Evolutionary conservation across 768 basidiomycete species (phyloP), one percentile per base, ranked within the genome.

Genomic region (Terana coerulea): DNA sequence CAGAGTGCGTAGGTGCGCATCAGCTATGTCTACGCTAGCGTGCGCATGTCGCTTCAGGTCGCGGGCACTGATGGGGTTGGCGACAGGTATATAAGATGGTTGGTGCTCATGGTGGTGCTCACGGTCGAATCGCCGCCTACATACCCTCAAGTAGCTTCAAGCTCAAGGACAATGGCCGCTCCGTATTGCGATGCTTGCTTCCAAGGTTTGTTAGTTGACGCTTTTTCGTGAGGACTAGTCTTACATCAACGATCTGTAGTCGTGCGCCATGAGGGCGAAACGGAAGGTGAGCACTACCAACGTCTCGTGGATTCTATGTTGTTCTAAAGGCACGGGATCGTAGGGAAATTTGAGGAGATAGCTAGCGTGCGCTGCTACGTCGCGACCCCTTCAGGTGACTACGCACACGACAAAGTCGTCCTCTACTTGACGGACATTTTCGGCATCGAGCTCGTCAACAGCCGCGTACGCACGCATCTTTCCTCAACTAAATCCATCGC

Each of bases 351-450:
- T 42, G 64, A 70, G 55, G 53, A 60, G 40, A 69, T 76, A 39
- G 68, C 61, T 7, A 75, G 73, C 7, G 58, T 73, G 31, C 59
- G 67, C 26, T 69, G 67, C 54, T 78, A 78, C 48, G 68, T 75
- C 37, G 66, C 68, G 12, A 72, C 72, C 0, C 75, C 76, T n/a
- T 57, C 60, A 6, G 56, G 49, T 33, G 64, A 69, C n/a, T 68
- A 71, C 41, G 52, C 65, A 28, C 67, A 68, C 54, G 64, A 67
- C 35, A 68, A 69, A 47, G 70, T 65, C 25, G 51, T 72, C 40
- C 56, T 72, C 17, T 73, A 71, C 61, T 60, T 76, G 26, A 60
- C 69, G 42, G 75, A 74, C 49, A 58, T 60, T 34, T 71, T 66
- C 42, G 66, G 69, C 5, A 44, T 67, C 24, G 42, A 43, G 4